Evolutionary conservation across 306 rosid species (phyloP), one percentile per base, ranked within the genome.

Genomic region (Sindora glabra): DNA sequence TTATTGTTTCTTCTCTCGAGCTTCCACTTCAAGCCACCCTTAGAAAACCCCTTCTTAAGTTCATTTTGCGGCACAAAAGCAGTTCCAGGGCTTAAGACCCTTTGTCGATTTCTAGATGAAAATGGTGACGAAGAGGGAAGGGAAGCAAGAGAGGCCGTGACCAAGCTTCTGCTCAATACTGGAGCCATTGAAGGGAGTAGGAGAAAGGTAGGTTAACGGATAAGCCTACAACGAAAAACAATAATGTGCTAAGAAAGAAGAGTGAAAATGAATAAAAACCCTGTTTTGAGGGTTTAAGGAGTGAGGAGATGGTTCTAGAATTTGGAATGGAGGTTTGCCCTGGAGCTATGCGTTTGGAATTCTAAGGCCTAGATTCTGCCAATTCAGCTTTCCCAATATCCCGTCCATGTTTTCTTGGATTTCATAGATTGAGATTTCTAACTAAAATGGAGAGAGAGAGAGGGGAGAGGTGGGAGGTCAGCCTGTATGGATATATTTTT

Each of bases 101-200:
- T 40, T 34, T 36, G 63, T 60, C 64, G 24, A 56, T 48, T 81
- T 55, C 80, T 23, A 21, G 36, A 66, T 8, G 61, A 29, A 16
- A 74, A 59, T 9, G 92, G 68, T 34, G 85, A 81, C 1, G 89
- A 76, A 1, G 91, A 78, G 40, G 86, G 87, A 34, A 84, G 59
- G 10, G 85, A 74, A 19, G 89, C 77, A 2, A 89, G 84, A 29
- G 91, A 76, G 27, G 82, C 66, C 42, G 89, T 60, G 15, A 78
- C 69, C 24, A 89, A 41, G 79, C 63, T 80, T 82, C 94, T 82
- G 76, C 81, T 73, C 2, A 89, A 77, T 8, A 78, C 95, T 18
- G 97, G 95, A 73, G 94, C 95, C 99, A 86, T 89, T 57, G 17
- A n/a, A n/a, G n/a, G n/a, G n/a, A n/a, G n/a, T n/a, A n/a, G n/a